phyloP scores from a whole-genome alignment of 2,329 filamentous ascomycete species.

The Apiospora koreana region DNA sequence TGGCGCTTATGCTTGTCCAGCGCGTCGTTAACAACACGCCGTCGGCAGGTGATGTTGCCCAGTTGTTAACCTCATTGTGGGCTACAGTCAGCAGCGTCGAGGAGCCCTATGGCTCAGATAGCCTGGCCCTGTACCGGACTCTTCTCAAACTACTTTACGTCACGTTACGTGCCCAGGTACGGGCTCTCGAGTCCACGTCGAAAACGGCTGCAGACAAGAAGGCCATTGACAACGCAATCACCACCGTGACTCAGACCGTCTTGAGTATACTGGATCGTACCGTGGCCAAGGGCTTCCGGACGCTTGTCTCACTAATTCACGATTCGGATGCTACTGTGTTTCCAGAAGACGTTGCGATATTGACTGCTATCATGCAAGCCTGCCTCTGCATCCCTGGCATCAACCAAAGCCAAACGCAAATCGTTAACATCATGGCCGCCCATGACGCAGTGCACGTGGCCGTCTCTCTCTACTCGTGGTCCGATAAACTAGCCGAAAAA shows the following conservation, averaged over 20 bases:
- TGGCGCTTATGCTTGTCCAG: slow-evolving; percentile 81
- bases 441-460: slow-evolving; percentile 80
- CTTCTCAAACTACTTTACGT: slow-evolving; percentile 86
- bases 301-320: slow-evolving; percentile 80
- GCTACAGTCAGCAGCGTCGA: slow-evolving; percentile 55
- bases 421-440: slow-evolving; percentile 68
- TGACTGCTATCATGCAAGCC: slow-evolving; percentile 87
- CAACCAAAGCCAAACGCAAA: slow-evolving; percentile 68
- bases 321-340: slow-evolving; percentile 65
- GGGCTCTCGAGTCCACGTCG: slow-evolving; percentile 29
- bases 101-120: slow-evolving; percentile 52
- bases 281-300: slow-evolving; percentile 79
- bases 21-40: slow-evolving; percentile 65
- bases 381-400: slow-evolving; percentile 78
- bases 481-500: slow-evolving; percentile 75
- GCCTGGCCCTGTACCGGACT: slow-evolving; percentile 74
- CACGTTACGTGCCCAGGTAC: slow-evolving; percentile 67
- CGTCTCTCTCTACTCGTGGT: slow-evolving; percentile 89
- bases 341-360: slow-evolving; percentile 80
- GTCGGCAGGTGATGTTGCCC: slow-evolving; percentile 51
- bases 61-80: slow-evolving; percentile 52
- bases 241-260: slow-evolving; percentile 59
- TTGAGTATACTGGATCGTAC: slow-evolving; percentile 79
- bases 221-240: slow-evolving; percentile 37
- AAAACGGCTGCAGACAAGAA: slow-evolving; percentile 29